phyloP scores from a whole-genome alignment of 2,329 filamentous ascomycete genomes.

The Calonectria crousiana region DNA sequence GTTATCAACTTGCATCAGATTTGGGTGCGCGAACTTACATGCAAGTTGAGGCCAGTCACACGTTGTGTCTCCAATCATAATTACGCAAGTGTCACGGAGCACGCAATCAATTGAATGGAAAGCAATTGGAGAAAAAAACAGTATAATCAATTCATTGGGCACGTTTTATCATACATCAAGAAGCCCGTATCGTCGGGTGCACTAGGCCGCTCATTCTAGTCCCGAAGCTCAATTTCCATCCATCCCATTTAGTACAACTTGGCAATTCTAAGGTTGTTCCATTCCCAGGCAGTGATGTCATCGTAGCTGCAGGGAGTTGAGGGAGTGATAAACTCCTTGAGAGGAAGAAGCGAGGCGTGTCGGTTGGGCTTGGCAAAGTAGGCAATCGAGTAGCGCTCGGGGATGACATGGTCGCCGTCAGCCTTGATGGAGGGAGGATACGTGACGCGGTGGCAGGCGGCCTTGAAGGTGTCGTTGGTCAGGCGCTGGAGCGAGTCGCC shows the following conservation, averaged over 20 bases:
- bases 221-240: background rate
- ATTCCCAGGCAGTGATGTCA: constrained; percentile 51
- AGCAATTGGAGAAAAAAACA: background rate
- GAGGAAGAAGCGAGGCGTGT: constrained; percentile 42
- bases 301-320: constrained; percentile 43
- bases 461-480: constrained; percentile 51
- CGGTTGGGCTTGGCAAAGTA: constrained; percentile 50
- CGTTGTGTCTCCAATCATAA: background rate
- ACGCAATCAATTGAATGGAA: too few relatives aligned
- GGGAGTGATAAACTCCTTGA: constrained; percentile 46
- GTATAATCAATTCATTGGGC: background rate
- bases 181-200: background rate
- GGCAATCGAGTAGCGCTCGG: constrained; percentile 43
- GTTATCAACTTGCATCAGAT: background rate
- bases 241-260: constrained; percentile 32
- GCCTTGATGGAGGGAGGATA: constrained; percentile 40
- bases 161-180: background rate
- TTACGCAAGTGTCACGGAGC: background rate
- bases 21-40: background rate
- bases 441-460: constrained; percentile 51
- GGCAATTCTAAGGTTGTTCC: constrained; percentile 43
- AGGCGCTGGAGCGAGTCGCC: constrained; percentile 54
- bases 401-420: constrained; percentile 37
- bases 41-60: background rate
- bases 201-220: background rate